Base-by-base conservation (phyloP, 2,329 filamentous ascomycete genomes). In the Cladosporium sp. region DNA sequence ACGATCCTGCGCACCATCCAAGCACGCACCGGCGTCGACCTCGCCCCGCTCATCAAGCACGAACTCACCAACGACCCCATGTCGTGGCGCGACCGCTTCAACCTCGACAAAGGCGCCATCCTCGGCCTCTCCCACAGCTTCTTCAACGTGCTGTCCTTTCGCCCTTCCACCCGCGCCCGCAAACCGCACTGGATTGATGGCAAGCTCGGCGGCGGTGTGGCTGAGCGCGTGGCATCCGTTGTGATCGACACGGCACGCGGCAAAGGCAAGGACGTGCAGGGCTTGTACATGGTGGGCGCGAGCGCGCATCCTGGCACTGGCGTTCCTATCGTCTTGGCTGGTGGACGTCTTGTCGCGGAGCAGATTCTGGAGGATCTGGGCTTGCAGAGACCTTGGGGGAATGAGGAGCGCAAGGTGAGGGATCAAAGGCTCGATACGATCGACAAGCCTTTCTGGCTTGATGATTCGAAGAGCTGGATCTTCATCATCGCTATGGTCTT, bases 261-360 rank as follows among this genome's bases (percentile, higher is more conserved):
- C 10, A 55, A 66, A n/a, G 59, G 47, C 26, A 71, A 69, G 4
- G 81, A 80, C 5, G 78, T 88, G 21, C 70, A 79, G 14, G 79
- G 81, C 2, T 76, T 88, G 28, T 92, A 91, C 73, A 92, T 92
- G 73, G 90, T 92, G 0, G 90, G 90, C 38, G 90, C 90, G 1
- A 90, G 87, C 73, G 90, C 90, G 24, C 90, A 93, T 79, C 90
- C 90, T 0, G 90, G 90, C 1, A 92, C 90, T 0, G 90, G 90
- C 0, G 90, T 92, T 24, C 90, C 90, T 3, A 90, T 92, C 65
- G 88, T 89, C 30, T 78, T 92, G 11, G 89, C 89, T 0, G 90
- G 90, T 0, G 86, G 87, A 10, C 90, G 87, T 75, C 82, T 92
- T 64, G 85, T 86, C 0, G 80, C 78, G 10, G 83, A 84, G 71